Conservation (phyloP, 495 filamentous ascomycete species). For the Rostrohypoxylon terebratum region DNA sequence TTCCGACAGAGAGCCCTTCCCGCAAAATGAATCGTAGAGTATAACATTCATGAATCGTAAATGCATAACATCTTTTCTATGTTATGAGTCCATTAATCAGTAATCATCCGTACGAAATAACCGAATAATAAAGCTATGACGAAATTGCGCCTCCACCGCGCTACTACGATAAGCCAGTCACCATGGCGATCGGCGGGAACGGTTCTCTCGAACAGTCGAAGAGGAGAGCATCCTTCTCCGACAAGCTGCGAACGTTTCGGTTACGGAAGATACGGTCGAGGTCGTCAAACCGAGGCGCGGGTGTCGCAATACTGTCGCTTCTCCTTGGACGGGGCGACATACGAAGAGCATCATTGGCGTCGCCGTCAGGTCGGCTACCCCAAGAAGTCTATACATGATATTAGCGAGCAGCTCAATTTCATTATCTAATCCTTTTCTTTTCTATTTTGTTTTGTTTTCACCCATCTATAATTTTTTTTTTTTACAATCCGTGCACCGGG, state of each 20-base stretch:
- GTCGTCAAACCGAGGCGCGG: conserved; percentile 49
- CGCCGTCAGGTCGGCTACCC: conserved; percentile 75
- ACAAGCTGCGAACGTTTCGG: conserved; percentile 21
- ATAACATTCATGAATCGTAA: conserved; percentile 46
- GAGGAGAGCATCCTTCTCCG: conserved; percentile 40
- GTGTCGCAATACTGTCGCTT: conserved; percentile 62
- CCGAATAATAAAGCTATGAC: conserved; percentile 31
- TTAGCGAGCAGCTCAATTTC: conserved; percentile 33
- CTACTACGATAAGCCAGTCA: conserved; percentile 28
- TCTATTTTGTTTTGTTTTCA: not conserved
- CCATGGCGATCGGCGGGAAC: conserved; percentile 31
- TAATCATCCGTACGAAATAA: conserved; percentile 35
- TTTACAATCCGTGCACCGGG: not conserved
- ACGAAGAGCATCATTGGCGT: conserved; percentile 69
- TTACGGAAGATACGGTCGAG: conserved; percentile 35
- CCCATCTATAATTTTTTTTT: not conserved
- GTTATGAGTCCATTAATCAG: conserved; percentile 30
- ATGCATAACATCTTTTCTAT: conserved; percentile 36
- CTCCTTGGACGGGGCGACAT: conserved; percentile 63
- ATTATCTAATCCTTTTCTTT: not conserved
- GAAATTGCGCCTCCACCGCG: conserved; percentile 16
- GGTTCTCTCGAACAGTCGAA: conserved; percentile 27
- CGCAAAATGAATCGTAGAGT: conserved; percentile 34
- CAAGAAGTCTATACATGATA: conserved; percentile 72
- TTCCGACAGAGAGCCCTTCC: conserved; percentile 38